Base-by-base conservation (phyloP, 2,329 filamentous ascomycete genomes). In the Pezicula radicicola region DNA sequence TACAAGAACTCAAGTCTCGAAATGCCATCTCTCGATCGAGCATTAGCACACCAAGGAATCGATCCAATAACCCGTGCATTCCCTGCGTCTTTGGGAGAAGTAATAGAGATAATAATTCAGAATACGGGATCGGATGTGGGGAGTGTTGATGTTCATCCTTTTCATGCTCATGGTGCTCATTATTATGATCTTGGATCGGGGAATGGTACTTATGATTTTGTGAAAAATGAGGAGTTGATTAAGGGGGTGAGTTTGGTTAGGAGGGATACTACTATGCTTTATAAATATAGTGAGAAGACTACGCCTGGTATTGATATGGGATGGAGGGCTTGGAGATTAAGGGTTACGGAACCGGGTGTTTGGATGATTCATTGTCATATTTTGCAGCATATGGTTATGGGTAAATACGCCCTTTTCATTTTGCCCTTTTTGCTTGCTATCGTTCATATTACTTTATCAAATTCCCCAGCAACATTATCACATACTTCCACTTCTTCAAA, bases 341-440 rank as follows among this genome's bases (percentile, higher is more conserved):
- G 71, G 8, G 72, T 80, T 10, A 69, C 66, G 7, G 66, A 76
- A 51, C 65, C 76, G 1, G 77, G 76, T 0, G 72, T 72, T 8
- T 78, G 73, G 73, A 75, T 78, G 74, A 59, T 77, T 36, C 75
- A 78, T 65, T 77, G 75, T 50, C 75, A 78, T 62, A 72, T 73
- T 43, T 54, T 77, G 55, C 70, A 72, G 59, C 75, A 78, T 61
- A 75, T 75, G 72, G 58, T 75, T 7, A 75, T 76, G 73, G 71
- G 68, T 25, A 25, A 25, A 3, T 25, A 25, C 25, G 6, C 25
- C 6, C 25, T 25, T 25, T 25, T 25, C 25, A 25, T 25, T 25
- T 25, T 25, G 25, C 25, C 6, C 6, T 25, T 25, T 25, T 25
- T 25, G 25, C 25, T 25, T 25, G 25, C 25, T 25, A 7, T 25